Conservation (phyloP, 352 stramenopile species). For the Pythium biforme region DNA sequence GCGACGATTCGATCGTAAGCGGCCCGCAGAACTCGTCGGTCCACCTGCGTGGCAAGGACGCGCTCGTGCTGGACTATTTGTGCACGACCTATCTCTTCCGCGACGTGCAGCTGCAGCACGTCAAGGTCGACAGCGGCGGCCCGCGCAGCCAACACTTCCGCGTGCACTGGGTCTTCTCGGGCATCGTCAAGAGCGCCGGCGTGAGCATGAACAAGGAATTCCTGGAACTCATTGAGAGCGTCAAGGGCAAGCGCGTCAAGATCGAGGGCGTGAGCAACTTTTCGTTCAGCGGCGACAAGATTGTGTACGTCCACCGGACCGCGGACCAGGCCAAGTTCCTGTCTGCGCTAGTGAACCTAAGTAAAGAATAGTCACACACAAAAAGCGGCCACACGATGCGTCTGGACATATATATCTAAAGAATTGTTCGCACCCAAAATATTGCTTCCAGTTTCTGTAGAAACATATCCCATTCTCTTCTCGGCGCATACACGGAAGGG, state of each 20-base stretch:
- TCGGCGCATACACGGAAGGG: background rate
- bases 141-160: slow-evolving; percentile 84
- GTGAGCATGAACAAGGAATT: slow-evolving; percentile 90
- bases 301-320: slow-evolving; percentile 86
- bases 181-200: slow-evolving; percentile 68
- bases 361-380: slow-evolving; percentile 50
- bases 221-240: slow-evolving; percentile 79
- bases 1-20: slow-evolving; percentile 87
- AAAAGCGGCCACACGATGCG: slow-evolving; percentile 4
- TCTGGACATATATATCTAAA: slow-evolving; percentile 11
- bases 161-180: slow-evolving; percentile 81
- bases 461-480: too few relatives aligned
- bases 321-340: slow-evolving; percentile 89
- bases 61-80: slow-evolving; percentile 83
- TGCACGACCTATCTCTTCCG: slow-evolving; percentile 84
- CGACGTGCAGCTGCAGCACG: slow-evolving; percentile 72
- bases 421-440: slow-evolving; percentile 21
- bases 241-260: slow-evolving; percentile 71
- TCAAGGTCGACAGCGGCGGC: slow-evolving; percentile 80
- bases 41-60: slow-evolving; percentile 77
- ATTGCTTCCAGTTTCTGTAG: slow-evolving; percentile 15
- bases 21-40: slow-evolving; percentile 85
- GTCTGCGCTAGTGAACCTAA: slow-evolving; percentile 73
- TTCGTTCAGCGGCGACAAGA: slow-evolving; percentile 85
- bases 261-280: slow-evolving; percentile 89